These are phyloP conservation scores for Cercospora sojina DNA, from an alignment of 2,329 filamentous ascomycete genomes.

Conservation along the genomic window DNA sequence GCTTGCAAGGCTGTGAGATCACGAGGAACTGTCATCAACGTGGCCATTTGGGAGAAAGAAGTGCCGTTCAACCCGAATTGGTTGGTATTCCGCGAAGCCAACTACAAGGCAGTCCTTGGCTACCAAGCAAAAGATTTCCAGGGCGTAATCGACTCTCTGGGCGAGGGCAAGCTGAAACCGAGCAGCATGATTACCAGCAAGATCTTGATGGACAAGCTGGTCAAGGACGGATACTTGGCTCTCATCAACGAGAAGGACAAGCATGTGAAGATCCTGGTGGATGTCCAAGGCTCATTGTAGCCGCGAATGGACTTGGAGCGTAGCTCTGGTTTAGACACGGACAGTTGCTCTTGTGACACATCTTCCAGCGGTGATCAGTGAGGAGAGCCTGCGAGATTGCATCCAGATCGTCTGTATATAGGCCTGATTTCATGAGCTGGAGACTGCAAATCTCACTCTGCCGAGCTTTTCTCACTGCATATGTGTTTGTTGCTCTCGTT, in stretches of 20 bases:
- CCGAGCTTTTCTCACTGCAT: background rate
- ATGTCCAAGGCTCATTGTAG: slow-evolving; percentile 36
- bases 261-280: slow-evolving; percentile 63
- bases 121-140: slow-evolving; percentile 57
- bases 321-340: background rate
- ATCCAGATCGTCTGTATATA: background rate
- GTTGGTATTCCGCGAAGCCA: slow-evolving; percentile 55
- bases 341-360: background rate
- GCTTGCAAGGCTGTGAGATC: slow-evolving; percentile 53
- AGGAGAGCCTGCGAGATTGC: background rate
- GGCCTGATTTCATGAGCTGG: background rate
- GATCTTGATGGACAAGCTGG: slow-evolving; percentile 56
- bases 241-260: slow-evolving; percentile 60
- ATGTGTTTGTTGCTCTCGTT: background rate
- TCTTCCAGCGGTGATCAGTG: background rate
- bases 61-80: slow-evolving; percentile 56
- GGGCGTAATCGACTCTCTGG: slow-evolving; percentile 51
- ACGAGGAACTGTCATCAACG: slow-evolving; percentile 60
- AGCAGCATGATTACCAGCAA: slow-evolving; percentile 61
- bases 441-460: background rate
- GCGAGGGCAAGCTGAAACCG: slow-evolving; percentile 47
- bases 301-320: background rate
- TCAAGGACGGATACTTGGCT: slow-evolving; percentile 58
- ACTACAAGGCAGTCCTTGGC: slow-evolving; percentile 51
- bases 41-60: slow-evolving; percentile 62